Percentiles rank a stretch among this genome's conserved stretches.
Evolutionary conservation across 805 yeast genomes (phyloP).

Genomic region (Cyberlindnera galapagoensis): DNA sequence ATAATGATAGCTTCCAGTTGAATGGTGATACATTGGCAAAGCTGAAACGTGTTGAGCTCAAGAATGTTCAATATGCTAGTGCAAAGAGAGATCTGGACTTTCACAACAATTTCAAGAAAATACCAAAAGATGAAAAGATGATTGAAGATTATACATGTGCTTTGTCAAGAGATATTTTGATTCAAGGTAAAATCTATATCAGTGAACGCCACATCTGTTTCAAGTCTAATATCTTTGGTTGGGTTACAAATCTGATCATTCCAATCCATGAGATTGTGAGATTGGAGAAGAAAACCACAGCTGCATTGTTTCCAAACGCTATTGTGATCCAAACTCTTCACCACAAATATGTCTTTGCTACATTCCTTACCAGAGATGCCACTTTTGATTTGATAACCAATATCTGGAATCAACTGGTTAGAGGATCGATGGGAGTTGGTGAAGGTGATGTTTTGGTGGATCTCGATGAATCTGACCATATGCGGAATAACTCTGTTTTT

Average conservation of each 20-base stretch:
- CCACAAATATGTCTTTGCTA: conserved; percentile 75
- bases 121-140: conserved; percentile 62
- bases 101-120: conserved; percentile 63
- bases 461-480: conserved; percentile 11
- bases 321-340: conserved; percentile 35
- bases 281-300: conserved; percentile 78
- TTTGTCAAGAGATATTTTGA: conserved; percentile 66
- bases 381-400: conserved; percentile 44
- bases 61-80: conserved; percentile 36
- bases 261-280: conserved; percentile 66
- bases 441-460: conserved; percentile 9
- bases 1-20: conserved; percentile 1
- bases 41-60: conserved; percentile 11
- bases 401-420: conserved; percentile 50
- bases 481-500: conserved; percentile 3
- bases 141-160: conserved; percentile 91
- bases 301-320: conserved; percentile 88
- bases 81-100: conserved; percentile 66
- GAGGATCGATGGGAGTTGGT: conserved; percentile 17
- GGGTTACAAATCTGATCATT: conserved; percentile 80
- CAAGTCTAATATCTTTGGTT: conserved; percentile 80
- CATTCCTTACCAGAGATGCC: conserved; percentile 71
- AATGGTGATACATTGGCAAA: conserved; percentile 3
- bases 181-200: conserved; percentile 83
- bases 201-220: conserved; percentile 76